Base-by-base conservation (phyloP, 2,329 filamentous ascomycete genomes). In the Fusarium austroafricanum region DNA sequence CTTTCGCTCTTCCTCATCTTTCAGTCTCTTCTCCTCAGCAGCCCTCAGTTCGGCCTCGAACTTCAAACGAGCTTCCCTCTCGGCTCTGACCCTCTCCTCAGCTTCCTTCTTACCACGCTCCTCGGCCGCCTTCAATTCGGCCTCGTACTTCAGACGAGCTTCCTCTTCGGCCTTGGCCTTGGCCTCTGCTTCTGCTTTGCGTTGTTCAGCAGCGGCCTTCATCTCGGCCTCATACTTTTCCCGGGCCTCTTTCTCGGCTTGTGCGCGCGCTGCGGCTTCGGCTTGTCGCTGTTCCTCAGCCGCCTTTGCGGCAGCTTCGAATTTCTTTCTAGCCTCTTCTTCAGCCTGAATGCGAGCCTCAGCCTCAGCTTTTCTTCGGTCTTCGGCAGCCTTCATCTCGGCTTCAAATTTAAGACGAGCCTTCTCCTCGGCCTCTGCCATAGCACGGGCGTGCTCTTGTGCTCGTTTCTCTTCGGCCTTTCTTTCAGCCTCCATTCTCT, bases 101-200 rank as follows among this genome's bases (percentile, higher is more conserved):
- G 83, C 83, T 5, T 81, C 77, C 70, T 81, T 83, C 83, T 83
- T 66, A 78, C 79, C 74, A 26, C 76, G 78, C 33, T 80, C 83
- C 53, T 83, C 83, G 2, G 82, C 84, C 18, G 78, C 79, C 60
- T 75, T 79, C 55, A 80, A 73, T 54, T 83, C 80, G 3, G 78
- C 77, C 55, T 84, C 83, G 7, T 86, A 80, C 58, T 86, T 82
- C 61, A 79, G 78, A 54, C 79, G 77, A 2, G 82, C 80, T 50
- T 83, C 81, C 50, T 84, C 84, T 38, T 84, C 76, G 2, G 81
- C 82, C 59, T 74, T 80, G 43, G 79, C 67, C 63, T 80, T 77
- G 26, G 84, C 84, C 18, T 84, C 83, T 18, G 82, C 83, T 5
- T 81, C 77, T 64, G 81, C 82, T 82, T 83, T 62, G 78, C 79